phyloP scores from a whole-genome alignment of 1,284 basidiomycete species.

The Crepidotus sp. region DNA sequence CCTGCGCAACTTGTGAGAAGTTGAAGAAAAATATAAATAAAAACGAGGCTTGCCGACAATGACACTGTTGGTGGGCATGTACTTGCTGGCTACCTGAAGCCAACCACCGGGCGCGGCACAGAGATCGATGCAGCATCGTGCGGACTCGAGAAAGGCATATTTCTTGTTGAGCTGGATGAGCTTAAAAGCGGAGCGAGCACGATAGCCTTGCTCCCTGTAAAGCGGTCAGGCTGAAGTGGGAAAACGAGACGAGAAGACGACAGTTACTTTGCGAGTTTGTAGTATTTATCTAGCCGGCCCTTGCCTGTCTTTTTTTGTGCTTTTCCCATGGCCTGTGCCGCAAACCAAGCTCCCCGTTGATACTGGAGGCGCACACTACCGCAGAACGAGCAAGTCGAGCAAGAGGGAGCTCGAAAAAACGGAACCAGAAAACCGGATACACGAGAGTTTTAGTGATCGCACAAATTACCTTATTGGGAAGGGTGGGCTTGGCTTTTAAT shows the following conservation, averaged over 20 bases:
- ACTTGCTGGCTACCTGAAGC: constrained; percentile 98
- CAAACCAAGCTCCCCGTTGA: too few relatives aligned
- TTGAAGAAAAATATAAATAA: neutral
- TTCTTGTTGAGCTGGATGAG: constrained; percentile 99
- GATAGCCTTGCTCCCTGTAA: constrained; percentile 91
- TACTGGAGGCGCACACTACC: too few relatives aligned
- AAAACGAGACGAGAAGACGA: constrained; percentile 15
- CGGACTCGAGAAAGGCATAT: constrained; percentile 85
- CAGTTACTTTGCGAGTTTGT: constrained; percentile 86
- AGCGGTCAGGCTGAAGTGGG: constrained; percentile 5
- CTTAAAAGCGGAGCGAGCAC: constrained; percentile 99
- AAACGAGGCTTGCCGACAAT: constrained; percentile 69
- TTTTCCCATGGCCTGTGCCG: constrained; percentile 54
- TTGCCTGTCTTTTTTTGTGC: constrained; percentile 88
- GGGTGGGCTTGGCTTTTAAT: too few relatives aligned
- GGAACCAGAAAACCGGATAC: too few relatives aligned
- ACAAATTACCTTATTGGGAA: too few relatives aligned
- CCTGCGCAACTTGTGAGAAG: constrained; percentile 34
- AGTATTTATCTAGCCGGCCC: constrained; percentile 93
- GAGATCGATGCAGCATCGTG: constrained; percentile 94
- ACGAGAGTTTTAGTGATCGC: too few relatives aligned
- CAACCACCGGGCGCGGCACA: constrained; percentile 99
- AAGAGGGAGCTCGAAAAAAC: too few relatives aligned
- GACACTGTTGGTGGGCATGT: constrained; percentile 92
- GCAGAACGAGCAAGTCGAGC: too few relatives aligned